Base-by-base conservation (phyloP, 805 yeast species). In the Saccharomycopsis oosterbeekiorum region DNA sequence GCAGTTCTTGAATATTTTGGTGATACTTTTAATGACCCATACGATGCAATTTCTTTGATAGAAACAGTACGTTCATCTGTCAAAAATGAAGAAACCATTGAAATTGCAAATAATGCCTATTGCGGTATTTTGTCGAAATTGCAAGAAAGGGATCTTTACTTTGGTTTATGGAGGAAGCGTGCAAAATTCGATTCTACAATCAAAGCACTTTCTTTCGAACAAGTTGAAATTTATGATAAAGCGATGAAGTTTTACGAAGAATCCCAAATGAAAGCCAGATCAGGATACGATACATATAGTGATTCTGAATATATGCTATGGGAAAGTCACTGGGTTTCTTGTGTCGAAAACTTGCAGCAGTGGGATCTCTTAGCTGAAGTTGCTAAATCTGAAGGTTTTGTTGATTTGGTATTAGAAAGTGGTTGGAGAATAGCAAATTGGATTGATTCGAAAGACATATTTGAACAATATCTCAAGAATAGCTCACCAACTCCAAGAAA, bases 371-470 rank as follows among this genome's bases (percentile, higher is more conserved):
- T 94, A 62, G 92, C 98, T 0, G 99, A 96, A 68, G 78, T 96
- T 42, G 98, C 99, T 1, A 90, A 93, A 68, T 97, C 94, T 70
- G 99, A 96, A 76, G 97, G 97, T 0, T 94, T 92, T 70, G 90
- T 97, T 0, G 99, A 94, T 69, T 78, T 94, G 66, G 75, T 96
- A 29, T 76, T 94, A n/a, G 99, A 94, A 72, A 94, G 99, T 79
- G 99, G 97, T 50, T 94, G 99, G 99, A 80, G 99, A 69, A 96
- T 93, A 50, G 97, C 99, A 4, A 97, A 96, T 69, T 94, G 99
- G 99, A 86, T 85, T 64, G 85, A 96, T 6, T 99, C 94, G 68
- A 81, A 92, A 65, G 98, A 92, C 65, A 92, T 97, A 0, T 76
- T 96, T 42, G 97, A 92, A 70, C 96, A 89, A 69, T 87, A 96